Conservation (phyloP, 257 asterid species). For the Linderniella brevidens region DNA sequence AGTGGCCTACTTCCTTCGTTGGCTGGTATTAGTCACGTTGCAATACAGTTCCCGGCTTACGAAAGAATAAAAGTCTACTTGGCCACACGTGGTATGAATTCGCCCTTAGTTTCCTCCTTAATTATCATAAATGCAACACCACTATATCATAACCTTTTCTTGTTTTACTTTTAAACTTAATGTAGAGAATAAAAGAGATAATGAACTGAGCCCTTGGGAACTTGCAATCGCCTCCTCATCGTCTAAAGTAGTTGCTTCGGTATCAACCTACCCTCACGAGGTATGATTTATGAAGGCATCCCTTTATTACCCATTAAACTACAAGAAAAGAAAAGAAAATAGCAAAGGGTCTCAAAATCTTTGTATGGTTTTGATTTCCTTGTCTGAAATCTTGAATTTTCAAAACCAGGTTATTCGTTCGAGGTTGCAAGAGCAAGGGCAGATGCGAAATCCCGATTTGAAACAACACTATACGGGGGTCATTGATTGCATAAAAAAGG, state of each 20-base stretch:
- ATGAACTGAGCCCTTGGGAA: slow-evolving; percentile 49
- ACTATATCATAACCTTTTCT: neutral
- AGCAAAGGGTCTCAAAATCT: neutral
- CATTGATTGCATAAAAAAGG: slow-evolving; percentile 58
- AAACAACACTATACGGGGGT: slow-evolving; percentile 49
- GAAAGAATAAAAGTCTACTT: slow-evolving; percentile 71
- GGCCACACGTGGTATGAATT: slow-evolving; percentile 48
- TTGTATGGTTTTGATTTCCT: neutral
- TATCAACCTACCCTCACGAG: slow-evolving; percentile 93
- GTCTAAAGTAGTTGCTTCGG: slow-evolving; percentile 72
- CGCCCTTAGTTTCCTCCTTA: neutral
- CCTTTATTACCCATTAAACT: slow-evolving; percentile 6
- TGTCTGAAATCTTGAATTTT: neutral
- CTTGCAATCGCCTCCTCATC: slow-evolving; percentile 75
- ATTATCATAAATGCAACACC: neutral
- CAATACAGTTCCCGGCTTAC: slow-evolving; percentile 92
- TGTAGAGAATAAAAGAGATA: slow-evolving; percentile 42
- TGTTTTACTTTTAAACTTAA: slow-evolving; percentile 5
- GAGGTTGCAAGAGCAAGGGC: slow-evolving; percentile 94
- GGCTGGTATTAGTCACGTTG: slow-evolving; percentile 87
- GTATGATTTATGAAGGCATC: slow-evolving; percentile 14
- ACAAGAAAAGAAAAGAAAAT: no score
- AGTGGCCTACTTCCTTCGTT: slow-evolving; percentile 96
- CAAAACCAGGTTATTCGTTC: slow-evolving; percentile 80
- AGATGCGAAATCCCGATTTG: slow-evolving; percentile 25